These are phyloP conservation scores for Margaritispora aquatica DNA, from an alignment of 495 filamentous ascomycete species.

Conservation along the genomic window DNA sequence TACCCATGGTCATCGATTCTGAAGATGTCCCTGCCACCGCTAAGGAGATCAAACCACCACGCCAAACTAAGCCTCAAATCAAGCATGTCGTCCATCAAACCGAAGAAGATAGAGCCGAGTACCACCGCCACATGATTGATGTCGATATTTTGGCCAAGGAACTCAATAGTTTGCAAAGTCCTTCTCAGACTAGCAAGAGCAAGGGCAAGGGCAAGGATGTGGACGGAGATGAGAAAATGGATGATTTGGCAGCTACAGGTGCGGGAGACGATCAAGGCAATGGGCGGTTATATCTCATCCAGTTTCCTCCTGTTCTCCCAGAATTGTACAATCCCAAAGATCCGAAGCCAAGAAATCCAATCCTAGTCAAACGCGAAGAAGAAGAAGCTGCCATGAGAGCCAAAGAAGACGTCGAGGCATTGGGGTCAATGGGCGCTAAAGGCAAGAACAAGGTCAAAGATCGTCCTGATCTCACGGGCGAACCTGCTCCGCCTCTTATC, in stretches of 20 bases:
- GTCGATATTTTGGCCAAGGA: conserved; percentile 27
- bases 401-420: conserved; percentile 22
- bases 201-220: conserved; percentile 11
- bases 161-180: conserved; percentile 25
- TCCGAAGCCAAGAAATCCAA: conserved; percentile 23
- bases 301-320: conserved; percentile 56
- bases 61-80: conserved; percentile 12
- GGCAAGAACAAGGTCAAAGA: conserved; percentile 11
- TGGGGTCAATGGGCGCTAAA: conserved; percentile 7
- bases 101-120: conserved; percentile 35
- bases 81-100: conserved; percentile 31
- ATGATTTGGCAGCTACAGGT: conserved; percentile 18
- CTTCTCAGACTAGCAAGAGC: no score
- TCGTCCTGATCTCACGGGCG: background rate
- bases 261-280: conserved; percentile 28
- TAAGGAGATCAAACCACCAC: conserved; percentile 21
- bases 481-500: background rate
- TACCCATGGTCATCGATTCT: background rate
- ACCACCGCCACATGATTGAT: conserved; percentile 29
- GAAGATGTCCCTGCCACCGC: background rate
- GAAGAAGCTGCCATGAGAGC: conserved; percentile 17
- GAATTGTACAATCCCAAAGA: conserved; percentile 31
- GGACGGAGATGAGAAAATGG: conserved; percentile 29
- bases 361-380: conserved; percentile 27
- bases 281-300: conserved; percentile 56